A percentile compares a stretch with the other conserved stretches of the same genome.
Conservation (phyloP, 1,284 basidiomycete genomes). For the Melanopsichium pennsylvanicum region DNA sequence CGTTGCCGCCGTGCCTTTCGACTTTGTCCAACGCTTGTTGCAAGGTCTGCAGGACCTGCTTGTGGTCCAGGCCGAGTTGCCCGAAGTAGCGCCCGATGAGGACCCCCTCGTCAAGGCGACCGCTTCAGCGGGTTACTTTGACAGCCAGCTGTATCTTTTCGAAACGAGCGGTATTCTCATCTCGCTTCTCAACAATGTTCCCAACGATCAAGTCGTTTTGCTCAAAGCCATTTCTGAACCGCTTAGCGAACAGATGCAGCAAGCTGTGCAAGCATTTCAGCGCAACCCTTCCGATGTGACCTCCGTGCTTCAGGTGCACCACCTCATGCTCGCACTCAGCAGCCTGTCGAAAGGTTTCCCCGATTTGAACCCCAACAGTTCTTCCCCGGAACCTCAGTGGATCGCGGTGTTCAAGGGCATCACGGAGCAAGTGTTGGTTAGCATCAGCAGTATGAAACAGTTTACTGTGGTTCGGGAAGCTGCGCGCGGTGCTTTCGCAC, state of each 20-base stretch:
- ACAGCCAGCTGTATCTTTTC: slow-evolving; percentile 93
- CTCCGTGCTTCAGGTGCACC: slow-evolving; percentile 88
- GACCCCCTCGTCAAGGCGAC: slow-evolving; percentile 78
- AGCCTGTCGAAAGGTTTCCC: slow-evolving; percentile 98
- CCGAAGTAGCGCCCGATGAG: slow-evolving; percentile 71
- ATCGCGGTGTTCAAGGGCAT: slow-evolving; percentile 84
- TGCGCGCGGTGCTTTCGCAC: slow-evolving; percentile 81
- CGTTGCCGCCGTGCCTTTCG: slow-evolving; percentile 78
- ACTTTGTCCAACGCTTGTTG: slow-evolving; percentile 71
- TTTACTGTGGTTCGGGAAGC: slow-evolving; percentile 91
- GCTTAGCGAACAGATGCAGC: slow-evolving; percentile 78
- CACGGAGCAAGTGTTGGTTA: slow-evolving; percentile 87
- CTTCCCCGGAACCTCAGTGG: slow-evolving; percentile 76
- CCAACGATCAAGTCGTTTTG: slow-evolving; percentile 76
- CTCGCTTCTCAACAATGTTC: slow-evolving; percentile 75
- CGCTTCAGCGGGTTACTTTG: slow-evolving; percentile 77
- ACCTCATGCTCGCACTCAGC: slow-evolving; percentile 92
- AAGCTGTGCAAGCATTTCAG: slow-evolving; percentile 71
- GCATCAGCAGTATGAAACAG: slow-evolving; percentile 84
- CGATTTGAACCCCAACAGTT: slow-evolving; percentile 56
- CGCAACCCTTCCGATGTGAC: slow-evolving; percentile 70
- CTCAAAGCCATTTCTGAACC: slow-evolving; percentile 78
- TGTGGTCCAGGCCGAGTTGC: slow-evolving; percentile 68
- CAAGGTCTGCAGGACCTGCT: slow-evolving; percentile 68
- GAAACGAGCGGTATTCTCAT: slow-evolving; percentile 88